Base-by-base conservation (phyloP, 371 early-diverging fungal species). In the Rhizopus microsporus region DNA sequence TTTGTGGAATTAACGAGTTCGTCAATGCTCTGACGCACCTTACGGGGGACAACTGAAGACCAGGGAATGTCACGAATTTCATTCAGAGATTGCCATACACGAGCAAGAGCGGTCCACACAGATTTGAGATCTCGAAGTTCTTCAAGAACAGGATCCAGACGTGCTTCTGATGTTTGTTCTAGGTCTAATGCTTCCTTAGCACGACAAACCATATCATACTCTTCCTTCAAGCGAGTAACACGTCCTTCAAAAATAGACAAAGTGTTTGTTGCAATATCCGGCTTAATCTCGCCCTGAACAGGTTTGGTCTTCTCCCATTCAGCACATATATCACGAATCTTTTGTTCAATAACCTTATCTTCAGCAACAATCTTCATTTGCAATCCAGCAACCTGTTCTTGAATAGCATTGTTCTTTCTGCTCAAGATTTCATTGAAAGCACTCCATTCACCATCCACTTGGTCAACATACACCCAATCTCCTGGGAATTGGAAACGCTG, bases 251-350 rank as follows among this genome's bases (percentile, higher is more conserved):
- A 98, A 49, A 91, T 87, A 53, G 73, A 86, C 37, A 99, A 83
- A 4, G 87, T 87, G 40, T 89, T 89, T 51, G 89, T 86, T 10
- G 98, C 98, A 50, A 75, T 81, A 45, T 90, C 92, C 12, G 95
- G 95, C 55, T 86, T 86, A 69, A 97, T 84, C 58, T 94, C 88
- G n/a, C 97, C 99, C 65, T 93, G 90, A 8, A 95, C 89, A 9
- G 98, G 99, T 71, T 97, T 98, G 68, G 68, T 82, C 68, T 88
- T 87, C 56, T 94, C 95, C 99, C 99, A 99, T 69, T 98, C 96
- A 7, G 75, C 79, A 49, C 90, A 75, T 52, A 94, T 84, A 32
- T 90, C 88, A n/a, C 84, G 81, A 63, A 96, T 93, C 69, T 93
- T 92, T 58, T 86, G 83, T 50, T 93, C 92, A 4, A 96, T 87